phyloP scores from a whole-genome alignment of 768 basidiomycete genomes.

The Boletus reticuloceps region DNA sequence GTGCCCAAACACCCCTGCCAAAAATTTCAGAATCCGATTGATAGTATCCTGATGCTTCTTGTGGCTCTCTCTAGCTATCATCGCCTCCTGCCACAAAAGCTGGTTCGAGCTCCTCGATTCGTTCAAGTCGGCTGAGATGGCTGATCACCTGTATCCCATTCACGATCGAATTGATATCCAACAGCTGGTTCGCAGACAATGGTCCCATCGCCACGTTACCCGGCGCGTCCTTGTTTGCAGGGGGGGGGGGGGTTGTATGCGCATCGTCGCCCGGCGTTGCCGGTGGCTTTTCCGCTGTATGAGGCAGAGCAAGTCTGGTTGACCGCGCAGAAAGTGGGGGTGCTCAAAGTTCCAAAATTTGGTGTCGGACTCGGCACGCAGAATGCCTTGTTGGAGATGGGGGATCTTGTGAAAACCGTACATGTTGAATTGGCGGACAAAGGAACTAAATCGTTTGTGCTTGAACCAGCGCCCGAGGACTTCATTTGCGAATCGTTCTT shows the following conservation, averaged over 20 bases:
- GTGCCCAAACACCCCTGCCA: slow-evolving; percentile 87
- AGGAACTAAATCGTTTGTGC: slow-evolving; percentile 94
- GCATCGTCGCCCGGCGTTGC: slow-evolving; percentile 30
- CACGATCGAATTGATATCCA: slow-evolving; percentile 79
- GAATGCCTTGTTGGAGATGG: slow-evolving; percentile 91
- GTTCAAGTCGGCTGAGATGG: slow-evolving; percentile 87
- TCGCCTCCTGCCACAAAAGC: slow-evolving; percentile 88
- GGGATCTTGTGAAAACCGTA: slow-evolving; percentile 97
- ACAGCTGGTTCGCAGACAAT: slow-evolving; percentile 47
- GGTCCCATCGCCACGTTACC: slow-evolving; percentile 18
- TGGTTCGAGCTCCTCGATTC: slow-evolving; percentile 87
- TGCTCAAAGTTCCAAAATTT: slow-evolving; percentile 94
- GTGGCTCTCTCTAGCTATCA: slow-evolving; percentile 72
- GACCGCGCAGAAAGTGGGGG: slow-evolving; percentile 82
- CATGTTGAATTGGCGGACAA: slow-evolving; percentile 95
- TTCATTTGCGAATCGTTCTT: slow-evolving; percentile 86
- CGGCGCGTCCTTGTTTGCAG: slow-evolving; percentile 12
- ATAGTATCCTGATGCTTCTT: slow-evolving; percentile 96
- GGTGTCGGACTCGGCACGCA: slow-evolving; percentile 75
- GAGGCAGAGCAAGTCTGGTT: slow-evolving; percentile 82
- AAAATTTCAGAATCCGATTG: slow-evolving; percentile 90
- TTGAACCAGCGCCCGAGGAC: slow-evolving; percentile 96
- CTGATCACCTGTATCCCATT: slow-evolving; percentile 78
- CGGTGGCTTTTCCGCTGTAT: slow-evolving; percentile 82
- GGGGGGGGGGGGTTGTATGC: slow-evolving; percentile 19